Base-by-base conservation (phyloP, 2,329 filamentous ascomycete species). In the Phyllosticta citribraziliensis region DNA sequence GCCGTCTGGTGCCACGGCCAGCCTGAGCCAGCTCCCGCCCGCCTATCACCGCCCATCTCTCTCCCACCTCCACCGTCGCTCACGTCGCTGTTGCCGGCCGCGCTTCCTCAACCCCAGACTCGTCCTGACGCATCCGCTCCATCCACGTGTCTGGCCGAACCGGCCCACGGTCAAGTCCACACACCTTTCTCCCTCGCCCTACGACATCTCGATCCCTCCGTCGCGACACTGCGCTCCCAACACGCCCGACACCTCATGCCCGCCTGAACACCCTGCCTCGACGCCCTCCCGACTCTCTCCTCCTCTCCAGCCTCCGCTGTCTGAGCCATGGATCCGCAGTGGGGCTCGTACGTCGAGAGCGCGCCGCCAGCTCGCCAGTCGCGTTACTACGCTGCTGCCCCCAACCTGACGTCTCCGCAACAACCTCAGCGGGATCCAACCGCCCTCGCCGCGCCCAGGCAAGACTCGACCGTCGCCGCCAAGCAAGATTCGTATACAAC, bases 401-500 rank as follows among this genome's bases (percentile, higher is more conserved):
- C 73, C 63, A 69, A 60, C 64, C 55, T 65, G 40, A 63, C 69
- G 24, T 67, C 71, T 54, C 72, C 63, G 69, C 72, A 63, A 63
- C 71, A 72, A 53, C 57, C 67, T 52, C 67, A 68, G 62, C 62
- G 71, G 56, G 70, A 73, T 65, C 66, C 69, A 60, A 68, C 64
- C 65, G 63, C 68, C 62, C 66, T 70, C 33, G 62, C 68, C 63
- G 69, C 69, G 64, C 65, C 68, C 52, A 54, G 59, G 22, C 54
- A 54, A 6, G 59, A 61, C 20, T 55, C 58, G 27, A 10, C 52
- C 20, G 27, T 17, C 30, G 53, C 57, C 51, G 60, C 19, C 30
- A 74, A 73, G 66, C 71, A 69, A 62, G 72, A 75, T 60, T 55
- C 67, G n/a, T 74, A 72, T 63, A 66, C 67, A 50, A 69, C 72